These are phyloP conservation scores for Sarcomyxa edulis DNA, from an alignment of 768 basidiomycete genomes.

Conservation along the genomic window DNA sequence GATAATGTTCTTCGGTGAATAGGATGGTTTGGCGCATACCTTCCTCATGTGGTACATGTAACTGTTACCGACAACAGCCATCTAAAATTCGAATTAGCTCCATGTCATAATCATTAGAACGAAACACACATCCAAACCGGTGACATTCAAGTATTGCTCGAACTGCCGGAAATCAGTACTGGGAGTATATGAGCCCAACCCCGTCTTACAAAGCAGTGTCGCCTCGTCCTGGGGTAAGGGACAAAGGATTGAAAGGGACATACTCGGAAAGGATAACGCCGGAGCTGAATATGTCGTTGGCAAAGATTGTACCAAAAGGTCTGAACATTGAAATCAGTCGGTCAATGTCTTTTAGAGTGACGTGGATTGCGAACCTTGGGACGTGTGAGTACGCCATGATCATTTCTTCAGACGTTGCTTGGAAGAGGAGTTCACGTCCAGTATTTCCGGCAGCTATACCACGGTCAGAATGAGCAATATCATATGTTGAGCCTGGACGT, in stretches of 20 bases:
- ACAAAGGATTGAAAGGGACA: constrained; percentile 14
- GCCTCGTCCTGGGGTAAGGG: neutral
- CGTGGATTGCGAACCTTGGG: constrained; percentile 46
- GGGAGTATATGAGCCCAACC: constrained; percentile 8
- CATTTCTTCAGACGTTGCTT: constrained; percentile 95
- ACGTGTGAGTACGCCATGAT: constrained; percentile 84
- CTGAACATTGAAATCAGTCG: constrained; percentile 23
- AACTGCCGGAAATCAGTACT: constrained; percentile 97
- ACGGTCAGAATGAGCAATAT: too few relatives aligned
- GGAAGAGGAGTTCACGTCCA: constrained; percentile 89
- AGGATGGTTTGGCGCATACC: constrained; percentile 31
- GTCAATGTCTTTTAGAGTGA: neutral
- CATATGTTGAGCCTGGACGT: constrained; percentile 5
- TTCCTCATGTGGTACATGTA: constrained; percentile 94
- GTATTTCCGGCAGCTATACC: constrained; percentile 76
- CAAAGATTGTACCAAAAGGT: constrained; percentile 85
- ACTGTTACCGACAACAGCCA: constrained; percentile 88
- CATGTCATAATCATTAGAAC: neutral
- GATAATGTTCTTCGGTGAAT: too few relatives aligned
- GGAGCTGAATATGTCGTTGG: constrained; percentile 90
- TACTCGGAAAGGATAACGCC: constrained; percentile 90
- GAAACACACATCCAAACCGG: constrained; percentile 76
- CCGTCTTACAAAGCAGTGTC: too few relatives aligned
- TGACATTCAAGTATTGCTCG: constrained; percentile 82
- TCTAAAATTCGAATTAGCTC: constrained; percentile 34